Evolutionary conservation across 495 filamentous ascomycete species (phyloP).

Genomic region (Darksidea phi): DNA sequence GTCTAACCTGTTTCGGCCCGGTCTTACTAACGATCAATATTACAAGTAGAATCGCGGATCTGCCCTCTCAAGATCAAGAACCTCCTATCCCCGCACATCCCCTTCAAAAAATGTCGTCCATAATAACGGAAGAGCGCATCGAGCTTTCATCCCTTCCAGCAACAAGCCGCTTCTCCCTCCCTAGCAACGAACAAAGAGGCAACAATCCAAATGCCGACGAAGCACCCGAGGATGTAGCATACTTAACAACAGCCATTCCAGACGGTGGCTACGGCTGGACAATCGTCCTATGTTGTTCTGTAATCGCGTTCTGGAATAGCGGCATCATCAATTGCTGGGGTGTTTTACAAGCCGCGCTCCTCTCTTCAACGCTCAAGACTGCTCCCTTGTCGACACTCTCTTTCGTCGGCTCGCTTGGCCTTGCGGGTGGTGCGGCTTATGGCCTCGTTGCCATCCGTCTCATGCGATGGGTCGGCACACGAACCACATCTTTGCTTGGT

Average conservation of each 20-base stretch:
- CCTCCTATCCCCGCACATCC: background rate
- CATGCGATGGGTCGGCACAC: constrained; percentile 51
- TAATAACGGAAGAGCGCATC: constrained; percentile 13
- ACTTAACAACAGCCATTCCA: constrained; percentile 38
- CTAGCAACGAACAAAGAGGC: background rate
- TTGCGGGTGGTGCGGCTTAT: constrained; percentile 51
- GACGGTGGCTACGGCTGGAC: constrained; percentile 63
- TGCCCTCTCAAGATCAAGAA: no score
- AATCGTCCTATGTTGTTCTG: constrained; percentile 52
- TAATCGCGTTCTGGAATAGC: constrained; percentile 56
- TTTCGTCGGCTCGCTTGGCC: constrained; percentile 56
- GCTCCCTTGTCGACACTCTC: constrained; percentile 45
- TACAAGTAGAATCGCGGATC: no score
- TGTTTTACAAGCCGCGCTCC: constrained; percentile 55
- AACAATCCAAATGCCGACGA: background rate
- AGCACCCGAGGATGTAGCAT: constrained; percentile 9
- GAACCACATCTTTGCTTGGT: constrained; percentile 49
- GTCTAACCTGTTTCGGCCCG: no score
- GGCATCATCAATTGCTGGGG: constrained; percentile 59
- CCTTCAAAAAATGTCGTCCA: background rate
- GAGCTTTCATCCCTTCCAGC: constrained; percentile 2
- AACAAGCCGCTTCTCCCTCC: background rate
- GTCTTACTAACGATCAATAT: no score
- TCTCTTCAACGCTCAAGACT: constrained; percentile 46
- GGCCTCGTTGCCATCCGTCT: constrained; percentile 53